Evolutionary conservation across 179 eudicot species (phyloP), one percentile per base, ranked within the genome.

Genomic region (Carnegiea gigantea): DNA sequence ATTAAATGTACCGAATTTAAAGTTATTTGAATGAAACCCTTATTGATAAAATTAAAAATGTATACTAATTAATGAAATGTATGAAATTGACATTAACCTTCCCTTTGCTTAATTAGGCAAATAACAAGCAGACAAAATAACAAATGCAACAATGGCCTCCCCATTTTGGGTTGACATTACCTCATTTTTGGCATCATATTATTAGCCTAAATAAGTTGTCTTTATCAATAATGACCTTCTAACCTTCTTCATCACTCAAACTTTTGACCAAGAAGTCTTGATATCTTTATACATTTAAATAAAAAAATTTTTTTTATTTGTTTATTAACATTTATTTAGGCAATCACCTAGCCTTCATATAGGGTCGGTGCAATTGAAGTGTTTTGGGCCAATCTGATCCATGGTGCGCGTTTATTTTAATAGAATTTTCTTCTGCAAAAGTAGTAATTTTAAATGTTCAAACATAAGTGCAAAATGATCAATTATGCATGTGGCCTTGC

Each of bases 301-400:
- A 14, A 21, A 23, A 30, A 33, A 33, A 33, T 33, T 11, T 73
- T 8, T 0, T 36, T 40, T 71, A 38, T 28, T 36, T 36, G 5
- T 73, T 7, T 40, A 36, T 38, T 6, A 1, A 20, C 15, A 33
- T 72, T 38, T 72, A 70, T 20, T 57, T 15, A 6, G 7, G 2
- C 23, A 18, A 44, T 72, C 33, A 17, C 73, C 60, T 28, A 28
- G 49, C 67, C 33, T 21, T 68, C 53, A 59, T 72, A 33, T 18
- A 23, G 9, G 74, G 78, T 60, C 78, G 68, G 68, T 18, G 81
- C 18, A 59, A n/a, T 36, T 78, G 75, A 78, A 81, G 53, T 82
- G 68, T 64, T 73, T 53, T 82, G 57, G 57, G 71, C 54, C 82
- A 73, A 73, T 48, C 73, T 70, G 81, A 44, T 59, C 23, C 51